These are phyloP conservation scores for Tubosaeta sp. DNA, from an alignment of 768 basidiomycete species.

Conservation along the genomic window DNA sequence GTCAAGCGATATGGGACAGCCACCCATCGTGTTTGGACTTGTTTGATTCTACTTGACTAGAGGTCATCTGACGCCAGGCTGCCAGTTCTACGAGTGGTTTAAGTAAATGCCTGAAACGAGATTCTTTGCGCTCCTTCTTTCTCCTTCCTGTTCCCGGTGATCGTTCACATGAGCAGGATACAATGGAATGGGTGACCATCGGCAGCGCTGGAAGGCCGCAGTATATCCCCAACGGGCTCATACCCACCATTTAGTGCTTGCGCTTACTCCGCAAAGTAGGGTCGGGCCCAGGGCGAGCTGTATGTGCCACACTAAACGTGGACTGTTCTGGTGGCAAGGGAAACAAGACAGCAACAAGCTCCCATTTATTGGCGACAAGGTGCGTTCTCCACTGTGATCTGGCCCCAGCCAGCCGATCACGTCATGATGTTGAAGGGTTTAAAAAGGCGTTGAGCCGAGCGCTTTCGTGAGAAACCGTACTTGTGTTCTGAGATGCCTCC, in stretches of 20 bases:
- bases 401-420: not conserved
- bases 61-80: not conserved
- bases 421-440: not conserved
- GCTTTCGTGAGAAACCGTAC: not conserved
- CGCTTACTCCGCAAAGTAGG: too few relatives aligned
- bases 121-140: not conserved
- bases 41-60: constrained; percentile 8
- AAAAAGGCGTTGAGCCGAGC: constrained; percentile 8
- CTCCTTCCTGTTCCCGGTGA: not conserved
- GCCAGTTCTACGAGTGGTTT: too few relatives aligned
- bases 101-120: not conserved
- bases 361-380: not conserved
- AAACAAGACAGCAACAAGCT: too few relatives aligned
- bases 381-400: not conserved
- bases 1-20: constrained; percentile 22
- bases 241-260: too few relatives aligned
- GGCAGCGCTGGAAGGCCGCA: too few relatives aligned
- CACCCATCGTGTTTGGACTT: constrained; percentile 21
- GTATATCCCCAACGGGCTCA: too few relatives aligned
- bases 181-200: not conserved
- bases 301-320: too few relatives aligned
- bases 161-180: not conserved
- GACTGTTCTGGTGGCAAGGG: too few relatives aligned
- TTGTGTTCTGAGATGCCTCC: constrained; percentile 8
- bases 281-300: too few relatives aligned